Percentiles rank a stretch among this genome's conserved stretches.
These are phyloP conservation scores for Mycena albidolilacea DNA, from an alignment of 768 basidiomycete species.

Conservation along the genomic window DNA sequence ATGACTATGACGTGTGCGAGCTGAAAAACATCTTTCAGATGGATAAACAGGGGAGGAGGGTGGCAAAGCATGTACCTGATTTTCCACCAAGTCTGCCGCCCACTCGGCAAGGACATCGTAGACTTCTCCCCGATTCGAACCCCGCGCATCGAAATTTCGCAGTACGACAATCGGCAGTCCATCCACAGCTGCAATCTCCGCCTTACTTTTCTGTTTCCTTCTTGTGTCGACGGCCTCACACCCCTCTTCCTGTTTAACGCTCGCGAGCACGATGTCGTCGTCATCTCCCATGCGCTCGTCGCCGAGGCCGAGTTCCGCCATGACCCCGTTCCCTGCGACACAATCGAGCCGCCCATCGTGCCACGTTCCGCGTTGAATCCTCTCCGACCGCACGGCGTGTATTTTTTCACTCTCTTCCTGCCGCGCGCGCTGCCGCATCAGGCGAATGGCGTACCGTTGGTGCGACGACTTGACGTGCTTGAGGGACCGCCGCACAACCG, in stretches of 20 bases:
- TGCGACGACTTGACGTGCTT: constrained; percentile 72
- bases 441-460: constrained; percentile 54
- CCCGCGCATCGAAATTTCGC: constrained; percentile 73
- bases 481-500: constrained; percentile 81
- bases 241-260: not conserved
- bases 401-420: not conserved
- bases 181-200: constrained; percentile 67
- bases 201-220: constrained; percentile 53
- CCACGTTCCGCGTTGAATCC: constrained; percentile 75
- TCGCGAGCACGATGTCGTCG: not conserved
- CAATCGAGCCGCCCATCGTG: constrained; percentile 92
- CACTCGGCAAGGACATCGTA: constrained; percentile 85
- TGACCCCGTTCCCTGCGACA: constrained; percentile 88
- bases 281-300: constrained; percentile 33
- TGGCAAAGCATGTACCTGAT: constrained; percentile 65
- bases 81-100: constrained; percentile 87
- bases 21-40: constrained; percentile 52
- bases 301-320: constrained; percentile 51
- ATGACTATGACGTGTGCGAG: constrained; percentile 93
- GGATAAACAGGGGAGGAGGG: not conserved
- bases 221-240: constrained; percentile 31
- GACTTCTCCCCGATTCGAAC: constrained; percentile 76
- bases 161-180: constrained; percentile 90
- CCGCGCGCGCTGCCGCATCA: constrained; percentile 49
- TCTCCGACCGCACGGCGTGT: constrained; percentile 41